Conservation (phyloP, 352 stramenopile species). For the Aphanomyces invadans region DNA sequence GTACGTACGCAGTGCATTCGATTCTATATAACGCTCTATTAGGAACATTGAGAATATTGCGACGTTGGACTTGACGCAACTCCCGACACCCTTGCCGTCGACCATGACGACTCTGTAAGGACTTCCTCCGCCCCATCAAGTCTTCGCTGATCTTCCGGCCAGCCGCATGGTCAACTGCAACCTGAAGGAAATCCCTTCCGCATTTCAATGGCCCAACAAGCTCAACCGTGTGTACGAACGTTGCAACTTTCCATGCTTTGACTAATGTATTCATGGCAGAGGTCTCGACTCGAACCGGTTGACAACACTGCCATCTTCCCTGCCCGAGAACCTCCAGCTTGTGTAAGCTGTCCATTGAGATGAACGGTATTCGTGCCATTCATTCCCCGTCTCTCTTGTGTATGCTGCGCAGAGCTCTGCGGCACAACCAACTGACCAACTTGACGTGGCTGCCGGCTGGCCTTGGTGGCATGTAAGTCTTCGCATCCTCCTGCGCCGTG, state of each 20-base stretch:
- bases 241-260: neutral
- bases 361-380: too few species aligned
- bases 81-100: neutral
- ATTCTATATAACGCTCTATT: neutral
- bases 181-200: neutral
- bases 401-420: neutral
- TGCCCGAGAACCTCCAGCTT: neutral
- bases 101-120: neutral
- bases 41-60: conserved; percentile 1
- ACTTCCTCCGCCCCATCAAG: too few species aligned
- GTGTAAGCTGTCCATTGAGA: neutral
- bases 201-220: neutral
- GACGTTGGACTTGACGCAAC: neutral
- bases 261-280: neutral
- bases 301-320: neutral
- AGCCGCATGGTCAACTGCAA: neutral
- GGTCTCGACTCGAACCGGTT: neutral
- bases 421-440: neutral
- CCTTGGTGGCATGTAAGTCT: neutral
- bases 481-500: too few species aligned
- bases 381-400: too few species aligned
- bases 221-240: neutral
- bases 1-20: neutral
- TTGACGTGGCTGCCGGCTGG: neutral
- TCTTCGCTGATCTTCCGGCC: too few species aligned